Base-by-base conservation (phyloP, 2,329 filamentous ascomycete species). In the Tolypocladium endophyticum region DNA sequence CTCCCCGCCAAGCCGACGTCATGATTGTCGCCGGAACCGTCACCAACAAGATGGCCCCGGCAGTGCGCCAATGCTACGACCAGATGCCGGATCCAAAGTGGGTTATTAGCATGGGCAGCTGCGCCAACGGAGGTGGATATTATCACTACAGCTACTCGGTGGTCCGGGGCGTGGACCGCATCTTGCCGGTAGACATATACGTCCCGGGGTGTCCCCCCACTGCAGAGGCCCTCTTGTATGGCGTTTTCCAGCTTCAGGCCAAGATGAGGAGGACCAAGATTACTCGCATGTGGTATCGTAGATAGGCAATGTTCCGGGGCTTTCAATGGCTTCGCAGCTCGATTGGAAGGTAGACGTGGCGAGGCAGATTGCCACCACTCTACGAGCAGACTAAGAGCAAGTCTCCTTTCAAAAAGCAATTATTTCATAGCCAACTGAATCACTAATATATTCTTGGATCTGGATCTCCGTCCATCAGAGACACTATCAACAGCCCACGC, bases 21-120 rank as follows among this genome's bases (percentile, higher is more conserved):
- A 94, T 96, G 90, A 93, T 96, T 69, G 91, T 96, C 25, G 91
- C 92, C 33, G 92, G 92, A 61, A 96, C 92, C 35, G 82, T 96
- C 62, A 94, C 90, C 66, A 96, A 96, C 81, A 96, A 96, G 81
- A 96, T 96, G 92, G 91, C 90, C 0, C 90, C 92, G 2, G 92
- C 92, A 35, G 78, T 96, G 70, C 83, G 92, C 73, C 90, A 93
- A 76, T 87, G 94, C 63, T 96, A 96, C 78, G 92, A 96, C 75
- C 92, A 96, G 79, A 96, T 96, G 91, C 90, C 91, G 30, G 91
- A 96, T 45, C 91, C 91, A 18, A 82, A 88, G 70, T 95, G 90
- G 90, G 90, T 92, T 66, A 74, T 85, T 68, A 89, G 85, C 67
- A 92, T 93, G 89, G 89, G 89, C 16, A 89, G 86, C 69, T 93